Evolutionary conservation across 768 basidiomycete genomes (phyloP).

Genomic region (Kwoniella bestiolae): DNA sequence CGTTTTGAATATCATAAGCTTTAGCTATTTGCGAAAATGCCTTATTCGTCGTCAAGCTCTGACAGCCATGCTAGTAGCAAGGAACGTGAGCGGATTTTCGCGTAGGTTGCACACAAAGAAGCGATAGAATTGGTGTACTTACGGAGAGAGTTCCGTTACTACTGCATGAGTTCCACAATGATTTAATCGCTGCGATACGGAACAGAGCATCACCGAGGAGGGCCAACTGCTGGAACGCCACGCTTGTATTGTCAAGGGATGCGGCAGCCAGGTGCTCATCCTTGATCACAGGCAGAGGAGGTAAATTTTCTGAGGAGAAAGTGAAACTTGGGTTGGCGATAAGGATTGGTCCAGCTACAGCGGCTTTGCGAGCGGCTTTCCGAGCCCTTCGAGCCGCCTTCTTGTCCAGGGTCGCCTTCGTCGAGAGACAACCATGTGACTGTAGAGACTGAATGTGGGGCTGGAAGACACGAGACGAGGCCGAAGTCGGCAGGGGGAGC

Average conservation of each 20-base stretch:
- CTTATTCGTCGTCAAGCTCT: conserved; percentile 1
- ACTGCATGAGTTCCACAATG: background rate
- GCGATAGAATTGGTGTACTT: too few species aligned
- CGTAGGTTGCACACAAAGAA: too few species aligned
- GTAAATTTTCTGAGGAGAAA: background rate
- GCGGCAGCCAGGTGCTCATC: background rate
- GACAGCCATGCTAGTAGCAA: background rate
- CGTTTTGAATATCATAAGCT: conserved; percentile 1
- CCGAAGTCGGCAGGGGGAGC: too few species aligned
- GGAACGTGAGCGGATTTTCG: background rate
- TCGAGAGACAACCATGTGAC: too few species aligned
- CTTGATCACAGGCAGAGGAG: conserved; percentile 8
- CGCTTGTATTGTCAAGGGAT: background rate
- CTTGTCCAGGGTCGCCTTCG: too few species aligned
- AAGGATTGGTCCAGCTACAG: background rate
- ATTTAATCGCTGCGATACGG: conserved; percentile 1
- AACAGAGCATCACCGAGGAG: conserved; percentile 9
- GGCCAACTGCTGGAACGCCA: background rate
- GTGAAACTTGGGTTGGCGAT: background rate
- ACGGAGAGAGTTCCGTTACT: background rate
- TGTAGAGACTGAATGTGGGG: too few species aligned
- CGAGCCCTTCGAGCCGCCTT: too few species aligned
- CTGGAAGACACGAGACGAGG: too few species aligned
- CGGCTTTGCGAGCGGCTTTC: too few species aligned
- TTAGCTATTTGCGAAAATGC: conserved; percentile 1